Percentiles rank a stretch among this genome's conserved stretches.
Conservation (phyloP, 1,139 yeast species). For the Debaryomyces psychrophilus region DNA sequence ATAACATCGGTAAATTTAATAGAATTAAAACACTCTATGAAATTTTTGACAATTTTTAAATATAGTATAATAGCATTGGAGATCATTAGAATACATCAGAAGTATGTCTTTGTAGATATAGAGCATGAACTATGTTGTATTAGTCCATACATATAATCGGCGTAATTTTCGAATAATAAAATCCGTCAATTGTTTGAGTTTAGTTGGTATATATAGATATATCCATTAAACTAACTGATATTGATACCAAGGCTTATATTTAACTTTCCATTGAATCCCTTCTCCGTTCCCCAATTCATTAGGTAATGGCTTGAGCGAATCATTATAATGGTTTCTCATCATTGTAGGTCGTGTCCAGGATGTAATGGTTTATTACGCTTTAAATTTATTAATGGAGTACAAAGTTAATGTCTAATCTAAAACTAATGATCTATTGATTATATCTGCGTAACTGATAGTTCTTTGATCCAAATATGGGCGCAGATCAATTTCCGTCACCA, state of each 20-base stretch:
- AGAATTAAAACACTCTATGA: conserved; percentile 60
- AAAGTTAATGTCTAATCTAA: neutral
- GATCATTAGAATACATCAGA: neutral
- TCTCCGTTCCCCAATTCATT: too few species aligned
- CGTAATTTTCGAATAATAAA: too few species aligned
- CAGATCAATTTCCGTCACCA: conserved; percentile 21
- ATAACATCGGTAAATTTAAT: conserved; percentile 54
- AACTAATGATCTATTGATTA: neutral
- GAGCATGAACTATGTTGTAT: neutral
- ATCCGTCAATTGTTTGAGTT: too few species aligned
- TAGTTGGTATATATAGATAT: too few species aligned
- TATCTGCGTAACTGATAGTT: neutral
- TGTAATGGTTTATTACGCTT: neutral
- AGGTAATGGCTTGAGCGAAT: too few species aligned
- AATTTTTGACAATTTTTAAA: conserved; percentile 41
- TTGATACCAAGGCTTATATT: too few species aligned
- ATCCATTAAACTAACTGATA: too few species aligned
- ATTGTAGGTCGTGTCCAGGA: neutral
- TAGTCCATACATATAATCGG: neutral
- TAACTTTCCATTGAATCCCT: too few species aligned
- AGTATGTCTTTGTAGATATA: neutral
- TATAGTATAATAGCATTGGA: neutral
- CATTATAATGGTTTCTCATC: neutral
- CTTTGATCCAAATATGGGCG: conserved; percentile 8
- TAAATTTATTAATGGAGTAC: neutral